These are phyloP conservation scores for Tulasnella sp. DNA, from an alignment of 768 basidiomycete species.

Conservation along the genomic window DNA sequence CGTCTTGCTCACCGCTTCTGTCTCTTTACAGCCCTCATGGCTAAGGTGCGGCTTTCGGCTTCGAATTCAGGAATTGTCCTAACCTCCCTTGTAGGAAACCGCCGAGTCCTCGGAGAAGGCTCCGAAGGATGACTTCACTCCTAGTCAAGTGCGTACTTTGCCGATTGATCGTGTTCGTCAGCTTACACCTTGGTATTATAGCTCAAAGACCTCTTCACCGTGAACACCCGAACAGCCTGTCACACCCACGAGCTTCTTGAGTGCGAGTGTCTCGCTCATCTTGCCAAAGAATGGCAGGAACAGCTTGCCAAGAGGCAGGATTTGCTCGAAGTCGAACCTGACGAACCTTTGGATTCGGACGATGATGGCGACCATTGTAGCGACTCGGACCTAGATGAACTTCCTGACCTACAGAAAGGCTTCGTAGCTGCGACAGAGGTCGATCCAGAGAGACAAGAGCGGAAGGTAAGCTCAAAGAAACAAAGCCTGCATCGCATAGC, in stretches of 20 bases:
- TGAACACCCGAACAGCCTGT: conserved; percentile 65
- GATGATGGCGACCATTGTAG: conserved; percentile 22
- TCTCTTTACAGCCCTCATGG: neutral
- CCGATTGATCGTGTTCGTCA: conserved; percentile 1
- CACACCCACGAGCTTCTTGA: conserved; percentile 89
- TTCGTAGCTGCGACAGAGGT: conserved; percentile 61
- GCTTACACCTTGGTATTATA: conserved; percentile 24
- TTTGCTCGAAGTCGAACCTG: conserved; percentile 17
- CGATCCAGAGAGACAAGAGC: conserved; percentile 32
- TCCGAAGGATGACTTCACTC: conserved; percentile 71
- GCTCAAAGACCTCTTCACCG: conserved; percentile 88
- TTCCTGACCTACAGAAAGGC: conserved; percentile 24
- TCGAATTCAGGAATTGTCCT: conserved; percentile 39
- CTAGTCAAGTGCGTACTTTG: conserved; percentile 56
- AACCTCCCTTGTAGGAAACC: conserved; percentile 4
- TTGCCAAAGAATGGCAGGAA: conserved; percentile 18
- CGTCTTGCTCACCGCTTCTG: neutral
- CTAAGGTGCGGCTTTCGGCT: conserved; percentile 20
- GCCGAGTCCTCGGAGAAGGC: conserved; percentile 22
- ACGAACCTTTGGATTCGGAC: neutral
- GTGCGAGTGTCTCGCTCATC: conserved; percentile 44
- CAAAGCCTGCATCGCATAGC: neutral
- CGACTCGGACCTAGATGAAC: conserved; percentile 6
- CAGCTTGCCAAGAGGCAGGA: conserved; percentile 20
- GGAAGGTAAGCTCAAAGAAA: conserved; percentile 31